Percentiles rank a stretch among this genome's conserved stretches.
Evolutionary conservation across 2,329 filamentous ascomycete species (phyloP).

Genomic region (Alternaria sp.): DNA sequence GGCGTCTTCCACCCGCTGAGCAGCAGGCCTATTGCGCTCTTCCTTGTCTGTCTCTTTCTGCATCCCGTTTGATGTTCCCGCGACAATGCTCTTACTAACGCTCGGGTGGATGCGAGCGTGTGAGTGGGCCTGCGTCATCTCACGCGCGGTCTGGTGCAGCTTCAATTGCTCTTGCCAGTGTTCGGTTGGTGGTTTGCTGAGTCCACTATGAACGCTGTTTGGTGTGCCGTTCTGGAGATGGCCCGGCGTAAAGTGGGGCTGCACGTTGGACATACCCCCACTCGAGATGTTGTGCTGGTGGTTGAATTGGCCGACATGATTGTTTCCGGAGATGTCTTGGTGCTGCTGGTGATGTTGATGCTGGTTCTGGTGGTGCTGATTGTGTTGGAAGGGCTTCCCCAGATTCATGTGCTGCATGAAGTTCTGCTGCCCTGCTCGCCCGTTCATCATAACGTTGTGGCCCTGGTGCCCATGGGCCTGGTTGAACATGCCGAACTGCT

Average conservation of each 20-base stretch:
- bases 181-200: slow-evolving; percentile 65
- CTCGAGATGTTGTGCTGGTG: slow-evolving; percentile 67
- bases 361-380: slow-evolving; percentile 59
- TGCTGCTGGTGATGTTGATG: slow-evolving; percentile 67
- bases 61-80: slow-evolving; percentile 58
- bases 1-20: slow-evolving; percentile 55
- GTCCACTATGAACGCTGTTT: slow-evolving; percentile 60
- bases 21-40: slow-evolving; percentile 69
- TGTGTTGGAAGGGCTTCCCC: slow-evolving; percentile 71
- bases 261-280: slow-evolving; percentile 68
- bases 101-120: slow-evolving; percentile 75
- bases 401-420: slow-evolving; percentile 64
- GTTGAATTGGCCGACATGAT: slow-evolving; percentile 63
- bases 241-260: slow-evolving; percentile 65
- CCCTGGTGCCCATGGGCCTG: slow-evolving; percentile 68
- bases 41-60: slow-evolving; percentile 60
- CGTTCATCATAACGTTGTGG: slow-evolving; percentile 79
- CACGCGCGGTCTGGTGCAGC: slow-evolving; percentile 73
- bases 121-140: slow-evolving; percentile 74
- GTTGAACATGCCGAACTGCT: slow-evolving; percentile 71
- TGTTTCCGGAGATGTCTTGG: slow-evolving; percentile 57
- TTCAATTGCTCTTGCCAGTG: slow-evolving; percentile 91
- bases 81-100: slow-evolving; percentile 71
- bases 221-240: slow-evolving; percentile 67
- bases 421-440: slow-evolving; percentile 65